phyloP scores from a whole-genome alignment of 306 rosid genomes.

The Cicer judaicum region DNA sequence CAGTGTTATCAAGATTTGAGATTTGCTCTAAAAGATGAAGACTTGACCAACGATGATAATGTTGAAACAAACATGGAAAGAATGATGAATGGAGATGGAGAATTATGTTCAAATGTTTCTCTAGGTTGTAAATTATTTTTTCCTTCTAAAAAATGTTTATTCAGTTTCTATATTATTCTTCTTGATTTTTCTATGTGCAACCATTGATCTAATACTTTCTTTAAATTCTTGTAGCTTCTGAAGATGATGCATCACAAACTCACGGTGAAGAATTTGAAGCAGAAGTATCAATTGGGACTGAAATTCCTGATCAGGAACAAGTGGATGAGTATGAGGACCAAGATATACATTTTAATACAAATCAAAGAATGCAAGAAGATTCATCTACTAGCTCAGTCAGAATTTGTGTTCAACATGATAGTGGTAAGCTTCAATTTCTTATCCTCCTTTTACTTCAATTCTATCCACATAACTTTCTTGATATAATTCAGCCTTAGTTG shows the following conservation, averaged over 20 bases:
- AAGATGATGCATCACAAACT: slow-evolving; percentile 60
- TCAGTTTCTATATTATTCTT: slow-evolving; percentile 1
- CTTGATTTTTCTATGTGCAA: slow-evolving; percentile 20
- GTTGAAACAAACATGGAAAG: slow-evolving; percentile 44
- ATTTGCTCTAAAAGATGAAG: slow-evolving; percentile 47
- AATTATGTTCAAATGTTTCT: slow-evolving; percentile 52
- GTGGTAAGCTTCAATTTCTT: slow-evolving; percentile 54
- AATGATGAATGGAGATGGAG: slow-evolving; percentile 51
- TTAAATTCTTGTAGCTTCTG: slow-evolving; percentile 53
- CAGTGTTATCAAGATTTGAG: slow-evolving; percentile 33
- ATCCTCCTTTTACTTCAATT: slow-evolving; percentile 24
- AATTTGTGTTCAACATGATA: slow-evolving; percentile 46
- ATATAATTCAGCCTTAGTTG: too few species aligned
- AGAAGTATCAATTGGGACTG: slow-evolving; percentile 83
- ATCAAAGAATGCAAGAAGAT: slow-evolving; percentile 51
- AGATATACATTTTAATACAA: slow-evolving; percentile 44
- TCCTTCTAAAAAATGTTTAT: background rate
- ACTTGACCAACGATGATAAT: slow-evolving; percentile 44
- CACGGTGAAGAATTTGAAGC: slow-evolving; percentile 65
- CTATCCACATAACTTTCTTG: background rate
- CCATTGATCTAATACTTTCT: slow-evolving; percentile 16
- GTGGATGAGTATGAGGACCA: slow-evolving; percentile 65
- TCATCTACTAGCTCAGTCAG: slow-evolving; percentile 60
- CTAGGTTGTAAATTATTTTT: slow-evolving; percentile 53
- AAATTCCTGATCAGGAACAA: slow-evolving; percentile 84